Conservation (phyloP, 2,329 filamentous ascomycete species). For the Amylocarpus encephaloides region DNA sequence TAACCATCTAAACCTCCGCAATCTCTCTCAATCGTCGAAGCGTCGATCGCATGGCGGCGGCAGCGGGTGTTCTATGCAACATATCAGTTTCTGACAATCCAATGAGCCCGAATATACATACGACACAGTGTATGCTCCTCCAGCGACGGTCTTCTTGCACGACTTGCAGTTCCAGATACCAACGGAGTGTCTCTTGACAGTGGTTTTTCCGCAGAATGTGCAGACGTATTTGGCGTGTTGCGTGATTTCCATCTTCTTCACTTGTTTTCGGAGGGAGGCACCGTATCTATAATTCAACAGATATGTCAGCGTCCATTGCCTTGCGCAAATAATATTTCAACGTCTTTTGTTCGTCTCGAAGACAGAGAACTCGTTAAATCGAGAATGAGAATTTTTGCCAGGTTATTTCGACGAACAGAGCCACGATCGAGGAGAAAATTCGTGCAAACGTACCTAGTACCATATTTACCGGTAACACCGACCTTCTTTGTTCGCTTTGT, state of each 20-base stretch:
- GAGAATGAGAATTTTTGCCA: not conserved
- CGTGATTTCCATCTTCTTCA: conserved; percentile 99
- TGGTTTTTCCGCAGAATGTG: conserved; percentile 98
- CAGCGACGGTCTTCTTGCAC: conserved; percentile 90
- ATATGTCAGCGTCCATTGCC: conserved; percentile 16
- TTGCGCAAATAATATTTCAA: not conserved
- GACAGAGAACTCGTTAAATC: not conserved
- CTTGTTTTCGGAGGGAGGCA: conserved; percentile 98
- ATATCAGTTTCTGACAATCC: not conserved
- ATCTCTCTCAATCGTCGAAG: conserved; percentile 97
- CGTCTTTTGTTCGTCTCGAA: not conserved
- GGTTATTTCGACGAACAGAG: not conserved
- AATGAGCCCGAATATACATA: conserved; percentile 50
- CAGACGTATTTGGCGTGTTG: conserved; percentile 97
- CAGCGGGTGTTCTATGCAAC: conserved; percentile 72
- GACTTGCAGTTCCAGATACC: conserved; percentile 97
- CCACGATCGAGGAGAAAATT: not conserved
- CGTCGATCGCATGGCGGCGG: conserved; percentile 90
- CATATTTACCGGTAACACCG: conserved; percentile 98
- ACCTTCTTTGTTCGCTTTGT: conserved; percentile 97
- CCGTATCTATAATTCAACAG: conserved; percentile 62
- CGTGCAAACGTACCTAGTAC: conserved; percentile 69
- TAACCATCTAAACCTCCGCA: conserved; percentile 72
- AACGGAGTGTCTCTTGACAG: conserved; percentile 82
- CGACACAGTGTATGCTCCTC: conserved; percentile 94